These are phyloP conservation scores for Cyclotella choctawhatcheeana DNA, from an alignment of 108 stramenopile genomes.

Conservation along the genomic window DNA sequence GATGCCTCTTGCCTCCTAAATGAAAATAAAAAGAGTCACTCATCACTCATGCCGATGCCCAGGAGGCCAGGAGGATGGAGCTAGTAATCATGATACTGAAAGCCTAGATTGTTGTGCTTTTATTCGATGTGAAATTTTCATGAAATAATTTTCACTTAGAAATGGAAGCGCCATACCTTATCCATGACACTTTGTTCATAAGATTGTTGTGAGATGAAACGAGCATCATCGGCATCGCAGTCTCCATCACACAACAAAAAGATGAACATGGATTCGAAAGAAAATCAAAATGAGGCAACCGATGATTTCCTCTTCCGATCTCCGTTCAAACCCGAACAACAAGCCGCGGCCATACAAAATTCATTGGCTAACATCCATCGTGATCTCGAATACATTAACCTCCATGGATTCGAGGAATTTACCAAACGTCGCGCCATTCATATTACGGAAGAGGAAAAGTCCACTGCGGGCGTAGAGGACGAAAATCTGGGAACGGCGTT, in stretches of 20 bases:
- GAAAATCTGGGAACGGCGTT: slow-evolving; percentile 21
- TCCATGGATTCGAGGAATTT: slow-evolving; percentile 14
- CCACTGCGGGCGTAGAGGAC: neutral
- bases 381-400: slow-evolving; percentile 18
- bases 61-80: too few species aligned
- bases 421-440: neutral
- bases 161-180: too few species aligned
- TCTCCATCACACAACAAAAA: neutral
- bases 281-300: neutral
- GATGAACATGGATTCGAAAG: neutral
- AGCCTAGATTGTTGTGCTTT: too few species aligned
- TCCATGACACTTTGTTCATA: too few species aligned
- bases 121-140: too few species aligned
- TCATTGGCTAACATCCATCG: slow-evolving; percentile 1
- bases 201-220: neutral
- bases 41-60: too few species aligned
- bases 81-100: too few species aligned
- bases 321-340: slow-evolving; percentile 10
- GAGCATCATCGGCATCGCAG: neutral
- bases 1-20: too few species aligned
- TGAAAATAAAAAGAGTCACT: too few species aligned
- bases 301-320: slow-evolving; percentile 23
- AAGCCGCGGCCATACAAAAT: slow-evolving; percentile 6
- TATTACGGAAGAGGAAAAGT: neutral
- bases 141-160: too few species aligned